Conservation (phyloP, 2,329 filamentous ascomycete species). For the Curvularia spicifera region DNA sequence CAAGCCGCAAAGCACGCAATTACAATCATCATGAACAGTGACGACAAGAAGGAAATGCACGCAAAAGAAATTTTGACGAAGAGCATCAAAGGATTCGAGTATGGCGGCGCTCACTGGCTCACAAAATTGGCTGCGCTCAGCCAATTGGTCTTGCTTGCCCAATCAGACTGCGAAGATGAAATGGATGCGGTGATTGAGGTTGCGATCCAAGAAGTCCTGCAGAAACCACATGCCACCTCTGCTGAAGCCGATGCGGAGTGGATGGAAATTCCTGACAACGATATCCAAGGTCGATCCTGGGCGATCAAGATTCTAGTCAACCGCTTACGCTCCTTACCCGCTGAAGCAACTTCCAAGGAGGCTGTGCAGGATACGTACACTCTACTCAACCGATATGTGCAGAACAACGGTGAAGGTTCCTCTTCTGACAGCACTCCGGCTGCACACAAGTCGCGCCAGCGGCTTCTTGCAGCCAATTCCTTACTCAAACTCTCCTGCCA, state of each 20-base stretch:
- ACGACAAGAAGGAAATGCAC: slow-evolving; percentile 80
- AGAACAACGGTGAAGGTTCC: slow-evolving; percentile 78
- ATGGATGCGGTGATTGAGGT: slow-evolving; percentile 81
- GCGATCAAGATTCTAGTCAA: slow-evolving; percentile 88
- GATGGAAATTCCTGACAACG: slow-evolving; percentile 72
- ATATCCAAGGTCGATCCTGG: slow-evolving; percentile 82
- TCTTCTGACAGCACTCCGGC: slow-evolving; percentile 74
- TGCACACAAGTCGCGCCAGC: slow-evolving; percentile 79
- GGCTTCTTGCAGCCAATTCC: slow-evolving; percentile 80
- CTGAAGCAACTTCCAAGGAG: slow-evolving; percentile 54
- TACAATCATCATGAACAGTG: slow-evolving; percentile 81
- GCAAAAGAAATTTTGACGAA: slow-evolving; percentile 82
- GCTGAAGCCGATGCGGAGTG: slow-evolving; percentile 60
- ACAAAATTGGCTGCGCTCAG: slow-evolving; percentile 73
- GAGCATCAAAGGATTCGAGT: slow-evolving; percentile 75
- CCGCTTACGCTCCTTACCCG: slow-evolving; percentile 68
- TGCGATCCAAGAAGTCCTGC: slow-evolving; percentile 74
- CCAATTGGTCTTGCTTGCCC: slow-evolving; percentile 77
- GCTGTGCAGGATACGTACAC: slow-evolving; percentile 73
- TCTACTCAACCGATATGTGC: slow-evolving; percentile 77
- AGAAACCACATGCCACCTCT: slow-evolving; percentile 66
- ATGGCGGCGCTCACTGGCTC: slow-evolving; percentile 75
- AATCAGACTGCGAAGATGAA: slow-evolving; percentile 71
- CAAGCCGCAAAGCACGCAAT: slow-evolving; percentile 92
- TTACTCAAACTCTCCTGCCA: slow-evolving; percentile 81